Base-by-base conservation (phyloP, 352 stramenopile species). In the Phytophthora idaei region DNA sequence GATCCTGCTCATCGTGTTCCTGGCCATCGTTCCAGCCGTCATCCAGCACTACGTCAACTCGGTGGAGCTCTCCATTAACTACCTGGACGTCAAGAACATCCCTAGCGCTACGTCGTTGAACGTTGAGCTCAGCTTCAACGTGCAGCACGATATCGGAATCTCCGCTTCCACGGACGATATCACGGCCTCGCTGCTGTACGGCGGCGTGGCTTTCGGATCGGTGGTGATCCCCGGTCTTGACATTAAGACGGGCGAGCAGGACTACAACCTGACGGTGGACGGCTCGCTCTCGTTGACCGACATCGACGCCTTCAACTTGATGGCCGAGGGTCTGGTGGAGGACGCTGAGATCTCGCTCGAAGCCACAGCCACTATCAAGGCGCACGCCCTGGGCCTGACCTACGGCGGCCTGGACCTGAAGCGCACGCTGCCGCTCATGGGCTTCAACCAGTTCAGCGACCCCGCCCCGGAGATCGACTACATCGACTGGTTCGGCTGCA, bases 31-130 rank as follows among this genome's bases (percentile, higher is more conserved):
- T 48, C 72, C 70, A 36, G 72, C 76, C 21, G 61, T 91, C 34
- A 89, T 90, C 70, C 80, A 93, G 64, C 74, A 78, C 48, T 80
- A 85, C 60, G 71, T 77, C 42, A 73, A 91, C 69, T 71, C 81
- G 27, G 81, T 90, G 49, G 53, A 80, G 27, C 47, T 93, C 39
- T 64, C 58, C 10, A 65, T 91, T 61, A 90, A 91, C 72, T 85
- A 89, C 64, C 56, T 93, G 49, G 85, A 91, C 67, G 75, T 91
- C 51, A 76, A 79, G 56, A 58, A 55, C 29, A 65, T 90, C 32
- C 54, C 72, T 17, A 72, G 63, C 31, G 77, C 70, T 47, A 67
- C 70, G 34, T 61, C 60, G 7, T 59, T 88, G 29, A 78, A 64
- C 28, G 76, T 90, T 2, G 74, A 88, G 62, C 49, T 93, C 5